These are phyloP conservation scores for Austroboletus eburneus DNA, from an alignment of 768 basidiomycete species.

Conservation along the genomic window DNA sequence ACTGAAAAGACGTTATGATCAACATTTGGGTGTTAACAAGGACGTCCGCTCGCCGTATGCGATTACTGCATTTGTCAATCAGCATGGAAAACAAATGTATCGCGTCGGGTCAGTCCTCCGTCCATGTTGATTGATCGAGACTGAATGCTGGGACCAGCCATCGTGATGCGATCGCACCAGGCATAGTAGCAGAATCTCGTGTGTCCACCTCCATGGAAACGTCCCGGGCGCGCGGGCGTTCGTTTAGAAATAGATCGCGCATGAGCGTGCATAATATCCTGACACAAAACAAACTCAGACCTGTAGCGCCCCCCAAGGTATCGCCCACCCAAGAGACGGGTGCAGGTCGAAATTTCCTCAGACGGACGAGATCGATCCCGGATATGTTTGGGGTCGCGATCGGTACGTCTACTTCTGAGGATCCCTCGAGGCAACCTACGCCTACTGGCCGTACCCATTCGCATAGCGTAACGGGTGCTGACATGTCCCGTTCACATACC, in stretches of 20 bases:
- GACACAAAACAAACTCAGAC: conserved; percentile 48
- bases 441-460: conserved; percentile 62
- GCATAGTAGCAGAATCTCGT: conserved; percentile 45
- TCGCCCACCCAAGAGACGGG: conserved; percentile 31
- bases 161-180: conserved; percentile 60
- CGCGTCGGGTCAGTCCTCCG: conserved; percentile 63
- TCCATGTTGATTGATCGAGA: conserved; percentile 5
- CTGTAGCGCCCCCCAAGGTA: conserved; percentile 18
- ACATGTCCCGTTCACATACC: conserved; percentile 44
- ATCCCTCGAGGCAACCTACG: conserved; percentile 26
- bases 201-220: conserved; percentile 29
- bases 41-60: conserved; percentile 73
- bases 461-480: conserved; percentile 72
- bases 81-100: conserved; percentile 73
- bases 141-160: conserved; percentile 35
- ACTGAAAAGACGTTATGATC: conserved; percentile 73
- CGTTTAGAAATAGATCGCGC: conserved; percentile 52
- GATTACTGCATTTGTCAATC: conserved; percentile 79
- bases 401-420: conserved; percentile 29
- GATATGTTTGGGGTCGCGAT: conserved; percentile 39
- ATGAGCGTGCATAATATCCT: conserved; percentile 65
- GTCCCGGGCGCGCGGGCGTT: conserved; percentile 34
- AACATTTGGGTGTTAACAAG: conserved; percentile 59
- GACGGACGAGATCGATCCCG: conserved; percentile 75
- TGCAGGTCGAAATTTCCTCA: conserved; percentile 46